Evolutionary conservation across 2,329 filamentous ascomycete species (phyloP).

Genomic region (Elsinoe batatas): DNA sequence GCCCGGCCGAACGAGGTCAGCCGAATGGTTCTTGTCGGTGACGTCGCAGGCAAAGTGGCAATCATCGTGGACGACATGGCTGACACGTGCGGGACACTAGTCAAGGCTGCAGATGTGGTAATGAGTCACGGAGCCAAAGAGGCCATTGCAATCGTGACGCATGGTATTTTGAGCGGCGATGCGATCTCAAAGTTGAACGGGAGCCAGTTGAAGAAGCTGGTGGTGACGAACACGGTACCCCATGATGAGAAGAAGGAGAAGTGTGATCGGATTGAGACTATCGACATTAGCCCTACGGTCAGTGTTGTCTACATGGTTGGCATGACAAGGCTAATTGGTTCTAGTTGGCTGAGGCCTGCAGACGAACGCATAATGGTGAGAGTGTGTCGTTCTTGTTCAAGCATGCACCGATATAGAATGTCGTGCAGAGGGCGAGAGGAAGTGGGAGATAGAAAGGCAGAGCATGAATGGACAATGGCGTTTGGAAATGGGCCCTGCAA

Average conservation of each 20-base stretch:
- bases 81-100: slow-evolving; percentile 81
- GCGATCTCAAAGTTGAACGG: slow-evolving; percentile 79
- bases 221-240: slow-evolving; percentile 85
- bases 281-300: slow-evolving; percentile 77
- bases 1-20: slow-evolving; percentile 84
- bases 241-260: slow-evolving; percentile 68
- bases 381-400: slow-evolving; percentile 60
- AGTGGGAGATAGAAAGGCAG: background rate
- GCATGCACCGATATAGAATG: slow-evolving; percentile 42
- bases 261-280: slow-evolving; percentile 75
- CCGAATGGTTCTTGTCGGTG: slow-evolving; percentile 91
- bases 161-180: slow-evolving; percentile 80
- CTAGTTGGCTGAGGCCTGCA: slow-evolving; percentile 56
- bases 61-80: slow-evolving; percentile 98
- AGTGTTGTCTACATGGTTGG: slow-evolving; percentile 20
- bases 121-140: slow-evolving; percentile 78
- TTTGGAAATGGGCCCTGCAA: background rate
- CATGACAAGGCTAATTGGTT: slow-evolving; percentile 13
- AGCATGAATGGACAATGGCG: background rate
- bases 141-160: slow-evolving; percentile 90
- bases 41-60: slow-evolving; percentile 80
- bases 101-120: slow-evolving; percentile 82
- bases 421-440: background rate
- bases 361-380: slow-evolving; percentile 59
- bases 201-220: slow-evolving; percentile 64